Conservation (phyloP, 2,329 filamentous ascomycete genomes). For the Calonectria montana region DNA sequence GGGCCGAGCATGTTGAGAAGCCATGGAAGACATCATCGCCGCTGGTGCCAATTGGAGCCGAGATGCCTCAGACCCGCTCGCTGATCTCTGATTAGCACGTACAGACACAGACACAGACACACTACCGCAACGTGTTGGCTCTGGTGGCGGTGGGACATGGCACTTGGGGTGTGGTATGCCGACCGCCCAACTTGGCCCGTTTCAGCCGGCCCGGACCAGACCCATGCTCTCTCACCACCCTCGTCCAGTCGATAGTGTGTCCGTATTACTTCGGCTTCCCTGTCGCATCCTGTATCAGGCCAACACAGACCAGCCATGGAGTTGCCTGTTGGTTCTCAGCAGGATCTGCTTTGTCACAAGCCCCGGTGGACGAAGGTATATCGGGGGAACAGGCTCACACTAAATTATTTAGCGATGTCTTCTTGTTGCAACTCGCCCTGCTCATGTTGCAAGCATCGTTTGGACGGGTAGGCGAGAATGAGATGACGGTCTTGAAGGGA, state of each 20-base stretch:
- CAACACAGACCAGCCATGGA: slow-evolving; percentile 10
- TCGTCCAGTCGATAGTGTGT: slow-evolving; percentile 6
- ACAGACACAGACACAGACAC: slow-evolving; percentile 4
- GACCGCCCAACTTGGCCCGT: slow-evolving; percentile 13
- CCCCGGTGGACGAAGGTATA: not conserved
- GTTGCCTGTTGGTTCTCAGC: slow-evolving; percentile 11
- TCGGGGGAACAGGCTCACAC: not conserved
- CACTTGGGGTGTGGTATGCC: slow-evolving; percentile 5
- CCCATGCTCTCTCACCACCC: slow-evolving; percentile 16
- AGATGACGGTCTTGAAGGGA: not conserved
- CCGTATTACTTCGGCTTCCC: slow-evolving; percentile 19
- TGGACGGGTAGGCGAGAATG: not conserved
- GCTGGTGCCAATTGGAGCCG: slow-evolving; percentile 3
- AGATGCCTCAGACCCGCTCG: slow-evolving; percentile 1
- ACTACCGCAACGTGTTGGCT: slow-evolving; percentile 6
- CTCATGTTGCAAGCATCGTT: not conserved
- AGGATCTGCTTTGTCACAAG: not conserved
- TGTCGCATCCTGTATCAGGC: slow-evolving; percentile 16
- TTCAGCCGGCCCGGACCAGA: slow-evolving; percentile 9
- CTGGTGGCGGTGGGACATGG: slow-evolving; percentile 8
- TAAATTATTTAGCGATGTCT: not conserved
- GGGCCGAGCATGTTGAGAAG: not conserved
- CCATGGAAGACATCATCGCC: slow-evolving; percentile 5
- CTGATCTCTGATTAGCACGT: slow-evolving; percentile 15
- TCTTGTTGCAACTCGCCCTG: not conserved